phyloP scores from a whole-genome alignment of 2,329 filamentous ascomycete genomes.

The Fusarium nematophilum region DNA sequence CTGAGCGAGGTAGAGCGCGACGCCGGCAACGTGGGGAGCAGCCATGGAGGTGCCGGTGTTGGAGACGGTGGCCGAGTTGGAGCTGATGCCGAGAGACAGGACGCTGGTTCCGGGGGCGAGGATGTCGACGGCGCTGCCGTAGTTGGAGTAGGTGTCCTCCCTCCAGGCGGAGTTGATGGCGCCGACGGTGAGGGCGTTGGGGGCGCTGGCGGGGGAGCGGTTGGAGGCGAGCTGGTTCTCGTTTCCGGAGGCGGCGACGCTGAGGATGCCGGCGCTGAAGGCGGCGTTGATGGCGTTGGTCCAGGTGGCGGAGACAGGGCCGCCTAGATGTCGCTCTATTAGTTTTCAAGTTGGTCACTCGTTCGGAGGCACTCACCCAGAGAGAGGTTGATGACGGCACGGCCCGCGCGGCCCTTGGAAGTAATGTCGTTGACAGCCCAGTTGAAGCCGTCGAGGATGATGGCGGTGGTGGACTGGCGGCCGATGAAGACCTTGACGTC shows the following conservation, averaged over 20 bases:
- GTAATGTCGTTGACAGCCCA: constrained; percentile 52
- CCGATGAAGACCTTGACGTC: constrained; percentile 56
- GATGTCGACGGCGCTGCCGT: constrained; percentile 56
- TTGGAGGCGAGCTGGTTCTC: constrained; percentile 19
- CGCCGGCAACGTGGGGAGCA: constrained; percentile 62
- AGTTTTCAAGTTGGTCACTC: neutral
- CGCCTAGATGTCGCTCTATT: constrained; percentile 3
- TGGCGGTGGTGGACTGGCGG: constrained; percentile 26
- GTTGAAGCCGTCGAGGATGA: constrained; percentile 47
- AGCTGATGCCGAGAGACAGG: constrained; percentile 50
- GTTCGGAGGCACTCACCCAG: constrained; percentile 39
- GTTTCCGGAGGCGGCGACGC: constrained; percentile 51
- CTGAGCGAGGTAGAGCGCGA: constrained; percentile 55
- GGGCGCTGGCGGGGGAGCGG: constrained; percentile 39
- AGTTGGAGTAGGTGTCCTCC: constrained; percentile 58
- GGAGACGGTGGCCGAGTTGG: constrained; percentile 48
- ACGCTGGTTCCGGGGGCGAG: constrained; percentile 58
- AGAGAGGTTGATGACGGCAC: constrained; percentile 59
- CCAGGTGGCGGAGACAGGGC: constrained; percentile 14
- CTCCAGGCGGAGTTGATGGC: constrained; percentile 47
- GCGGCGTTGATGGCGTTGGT: constrained; percentile 38
- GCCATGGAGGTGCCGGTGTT: constrained; percentile 66
- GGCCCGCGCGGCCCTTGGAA: constrained; percentile 37
- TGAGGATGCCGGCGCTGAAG: constrained; percentile 47
- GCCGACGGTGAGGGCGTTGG: constrained; percentile 43